Evolutionary conservation across 2,329 filamentous ascomycete species (phyloP).

Genomic region (Xylariaceae sp.): DNA sequence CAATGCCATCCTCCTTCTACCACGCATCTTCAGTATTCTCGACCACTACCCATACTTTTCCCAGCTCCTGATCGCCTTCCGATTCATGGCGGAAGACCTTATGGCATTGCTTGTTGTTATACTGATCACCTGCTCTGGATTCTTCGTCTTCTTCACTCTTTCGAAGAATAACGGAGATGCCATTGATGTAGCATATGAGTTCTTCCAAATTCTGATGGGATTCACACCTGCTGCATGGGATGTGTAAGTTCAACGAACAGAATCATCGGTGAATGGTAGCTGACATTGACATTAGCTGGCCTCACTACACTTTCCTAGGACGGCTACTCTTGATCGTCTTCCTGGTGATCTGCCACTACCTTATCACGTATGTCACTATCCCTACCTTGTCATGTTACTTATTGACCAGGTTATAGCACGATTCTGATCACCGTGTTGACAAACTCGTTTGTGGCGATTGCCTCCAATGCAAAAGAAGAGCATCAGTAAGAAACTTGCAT

Average conservation of each 20-base stretch:
- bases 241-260: conserved; percentile 46
- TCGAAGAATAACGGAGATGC: conserved; percentile 68
- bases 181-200: conserved; percentile 73
- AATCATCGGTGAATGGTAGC: conserved; percentile 1
- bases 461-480: conserved; percentile 88
- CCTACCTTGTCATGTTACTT: background rate
- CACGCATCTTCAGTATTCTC: conserved; percentile 84
- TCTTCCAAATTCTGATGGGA: conserved; percentile 93
- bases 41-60: conserved; percentile 97
- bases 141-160: conserved; percentile 89
- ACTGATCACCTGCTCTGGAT: conserved; percentile 83
- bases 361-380: conserved; percentile 58
- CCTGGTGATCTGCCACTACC: conserved; percentile 89
- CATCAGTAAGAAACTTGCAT: conserved; percentile 52
- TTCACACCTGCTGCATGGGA: conserved; percentile 96
- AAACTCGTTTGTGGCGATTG: conserved; percentile 93
- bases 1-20: conserved; percentile 83
- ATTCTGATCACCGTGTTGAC: conserved; percentile 94
- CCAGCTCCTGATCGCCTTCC: conserved; percentile 86
- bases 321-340: conserved; percentile 73
- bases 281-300: conserved; percentile 47
- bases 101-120: conserved; percentile 80
- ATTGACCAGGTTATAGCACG: conserved; percentile 47
- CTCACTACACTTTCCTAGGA: conserved; percentile 71
- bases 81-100: conserved; percentile 87